Percentiles rank a stretch among this genome's conserved stretches.
These are phyloP conservation scores for Ogataea kodamae DNA, from an alignment of 805 yeast genomes.

Conservation along the genomic window DNA sequence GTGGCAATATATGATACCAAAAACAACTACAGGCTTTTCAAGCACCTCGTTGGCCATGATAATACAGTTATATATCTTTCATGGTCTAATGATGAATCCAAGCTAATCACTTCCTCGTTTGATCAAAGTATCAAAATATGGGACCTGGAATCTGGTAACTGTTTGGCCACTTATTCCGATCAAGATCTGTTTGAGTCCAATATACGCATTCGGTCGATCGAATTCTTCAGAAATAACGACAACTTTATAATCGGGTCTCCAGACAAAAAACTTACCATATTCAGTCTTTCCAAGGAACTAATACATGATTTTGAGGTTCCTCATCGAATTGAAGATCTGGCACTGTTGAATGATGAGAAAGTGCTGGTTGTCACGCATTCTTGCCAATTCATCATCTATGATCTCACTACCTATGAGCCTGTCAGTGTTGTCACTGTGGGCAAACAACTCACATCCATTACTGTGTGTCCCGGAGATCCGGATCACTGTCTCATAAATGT, in stretches of 20 bases:
- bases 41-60: conserved; percentile 41
- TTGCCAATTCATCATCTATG: conserved; percentile 57
- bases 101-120: conserved; percentile 66
- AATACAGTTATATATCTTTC: conserved; percentile 61
- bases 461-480: conserved; percentile 52
- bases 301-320: conserved; percentile 24
- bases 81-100: conserved; percentile 73
- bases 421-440: conserved; percentile 41
- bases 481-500: conserved; percentile 55
- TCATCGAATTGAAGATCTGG: conserved; percentile 62
- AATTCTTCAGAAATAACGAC: conserved; percentile 50
- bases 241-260: conserved; percentile 73
- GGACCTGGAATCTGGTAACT: conserved; percentile 45
- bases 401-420: conserved; percentile 37
- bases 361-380: conserved; percentile 63
- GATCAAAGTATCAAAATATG: conserved; percentile 71
- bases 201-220: conserved; percentile 52
- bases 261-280: conserved; percentile 57
- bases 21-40: conserved; percentile 39
- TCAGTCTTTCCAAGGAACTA: conserved; percentile 35
- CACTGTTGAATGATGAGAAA: conserved; percentile 62
- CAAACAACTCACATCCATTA: conserved; percentile 61
- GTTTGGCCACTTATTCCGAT: conserved; percentile 20
- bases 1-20: conserved; percentile 64
- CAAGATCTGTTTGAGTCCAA: conserved; percentile 21